phyloP scores from a whole-genome alignment of 768 basidiomycete genomes.

The Leucocoprinus sp. region DNA sequence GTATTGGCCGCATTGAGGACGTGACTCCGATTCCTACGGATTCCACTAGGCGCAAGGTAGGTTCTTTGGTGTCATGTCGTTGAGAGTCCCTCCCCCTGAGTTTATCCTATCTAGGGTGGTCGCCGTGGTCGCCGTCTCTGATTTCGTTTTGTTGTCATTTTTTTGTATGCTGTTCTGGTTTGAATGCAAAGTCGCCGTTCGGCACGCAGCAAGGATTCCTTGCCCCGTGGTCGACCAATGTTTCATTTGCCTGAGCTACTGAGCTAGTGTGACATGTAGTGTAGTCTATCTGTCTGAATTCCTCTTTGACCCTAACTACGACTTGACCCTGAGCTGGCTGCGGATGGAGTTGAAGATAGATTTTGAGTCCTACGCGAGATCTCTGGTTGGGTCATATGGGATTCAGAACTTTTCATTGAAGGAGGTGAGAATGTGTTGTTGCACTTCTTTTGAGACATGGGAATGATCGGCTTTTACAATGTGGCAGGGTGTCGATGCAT shows the following conservation, averaged over 20 bases:
- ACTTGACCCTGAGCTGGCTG: neutral
- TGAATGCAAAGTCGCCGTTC: constrained; percentile 69
- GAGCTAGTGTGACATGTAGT: neutral
- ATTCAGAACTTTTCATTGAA: too few species aligned
- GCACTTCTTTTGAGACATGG: too few species aligned
- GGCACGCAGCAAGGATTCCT: constrained; percentile 75
- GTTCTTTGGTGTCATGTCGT: constrained; percentile 13
- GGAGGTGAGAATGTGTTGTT: too few species aligned
- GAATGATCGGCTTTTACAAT: too few species aligned
- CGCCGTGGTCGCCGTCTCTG: constrained; percentile 95
- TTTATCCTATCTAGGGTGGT: constrained; percentile 63
- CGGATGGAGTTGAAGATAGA: too few species aligned
- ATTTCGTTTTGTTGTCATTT: constrained; percentile 20
- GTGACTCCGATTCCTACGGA: constrained; percentile 97
- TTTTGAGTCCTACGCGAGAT: too few species aligned
- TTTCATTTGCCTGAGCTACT: neutral
- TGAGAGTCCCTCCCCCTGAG: neutral
- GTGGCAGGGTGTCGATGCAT: too few species aligned
- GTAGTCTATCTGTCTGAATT: neutral
- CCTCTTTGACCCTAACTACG: neutral
- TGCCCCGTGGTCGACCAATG: constrained; percentile 71
- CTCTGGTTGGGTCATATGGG: too few species aligned
- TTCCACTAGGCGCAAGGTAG: constrained; percentile 92
- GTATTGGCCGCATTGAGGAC: constrained; percentile 97
- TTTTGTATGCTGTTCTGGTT: constrained; percentile 15